Conservation (phyloP, 2,329 filamentous ascomycete genomes). For the Ophiocordyceps camponoti-leonardi region DNA sequence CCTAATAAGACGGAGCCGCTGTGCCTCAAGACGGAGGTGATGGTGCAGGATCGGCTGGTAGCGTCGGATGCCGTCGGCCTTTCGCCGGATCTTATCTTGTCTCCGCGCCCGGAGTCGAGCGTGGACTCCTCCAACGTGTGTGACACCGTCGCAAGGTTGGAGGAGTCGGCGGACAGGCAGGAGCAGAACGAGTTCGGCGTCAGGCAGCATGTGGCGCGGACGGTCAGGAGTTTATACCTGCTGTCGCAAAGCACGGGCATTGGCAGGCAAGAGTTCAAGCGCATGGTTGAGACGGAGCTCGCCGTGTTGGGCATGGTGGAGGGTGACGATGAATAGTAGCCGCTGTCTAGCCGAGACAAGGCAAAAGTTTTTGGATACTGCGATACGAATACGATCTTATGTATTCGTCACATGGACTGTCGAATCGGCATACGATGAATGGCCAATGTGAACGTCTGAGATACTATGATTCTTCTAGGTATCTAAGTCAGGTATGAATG, state of each 20-base stretch:
- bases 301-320: conserved; percentile 55
- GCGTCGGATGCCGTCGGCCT: no score
- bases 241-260: conserved; percentile 57
- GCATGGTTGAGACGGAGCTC: conserved; percentile 53
- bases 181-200: conserved; percentile 55
- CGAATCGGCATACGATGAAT: no score
- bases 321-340: conserved; percentile 17
- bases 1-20: no score
- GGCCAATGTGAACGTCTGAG: no score
- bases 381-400: no score
- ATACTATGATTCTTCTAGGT: no score
- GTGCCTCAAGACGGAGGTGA: no score
- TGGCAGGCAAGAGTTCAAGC: conserved; percentile 56
- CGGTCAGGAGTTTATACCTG: conserved; percentile 59
- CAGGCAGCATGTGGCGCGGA: conserved; percentile 62
- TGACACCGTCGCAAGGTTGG: conserved; percentile 42
- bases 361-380: not conserved
- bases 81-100: conserved; percentile 20
- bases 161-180: conserved; percentile 35
- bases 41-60: no score
- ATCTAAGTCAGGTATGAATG: no score
- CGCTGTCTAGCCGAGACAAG: not conserved
- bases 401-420: no score
- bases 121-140: conserved; percentile 39
- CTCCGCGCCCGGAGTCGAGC: conserved; percentile 42